These are phyloP conservation scores for Phialocephala sp. DNA, from an alignment of 2,329 filamentous ascomycete genomes.

Conservation along the genomic window DNA sequence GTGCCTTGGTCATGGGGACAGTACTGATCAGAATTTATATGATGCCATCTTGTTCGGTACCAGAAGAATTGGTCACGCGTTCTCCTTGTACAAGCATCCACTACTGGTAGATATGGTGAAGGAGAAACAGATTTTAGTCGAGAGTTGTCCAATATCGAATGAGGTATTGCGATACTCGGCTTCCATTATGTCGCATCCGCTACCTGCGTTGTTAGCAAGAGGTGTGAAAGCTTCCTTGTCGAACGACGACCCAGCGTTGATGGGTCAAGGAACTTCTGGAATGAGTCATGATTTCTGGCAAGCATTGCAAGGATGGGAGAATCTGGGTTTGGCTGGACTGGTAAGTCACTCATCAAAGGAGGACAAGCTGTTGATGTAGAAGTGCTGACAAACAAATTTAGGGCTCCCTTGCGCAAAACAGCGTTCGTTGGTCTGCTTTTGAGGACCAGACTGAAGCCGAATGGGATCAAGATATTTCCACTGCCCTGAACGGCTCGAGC, in stretches of 20 bases:
- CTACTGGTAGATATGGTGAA: slow-evolving; percentile 84
- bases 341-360: slow-evolving; percentile 55
- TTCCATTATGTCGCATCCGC: slow-evolving; percentile 75
- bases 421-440: slow-evolving; percentile 83
- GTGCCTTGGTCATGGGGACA: slow-evolving; percentile 76
- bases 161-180: slow-evolving; percentile 81
- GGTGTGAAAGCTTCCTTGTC: slow-evolving; percentile 83
- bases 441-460: slow-evolving; percentile 76
- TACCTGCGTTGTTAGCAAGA: slow-evolving; percentile 80
- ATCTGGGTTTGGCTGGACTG: slow-evolving; percentile 82
- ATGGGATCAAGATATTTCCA: slow-evolving; percentile 73
- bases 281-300: slow-evolving; percentile 94
- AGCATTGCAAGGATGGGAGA: slow-evolving; percentile 85
- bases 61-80: slow-evolving; percentile 84
- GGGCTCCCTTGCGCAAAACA: slow-evolving; percentile 77
- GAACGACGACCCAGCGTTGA: slow-evolving; percentile 87
- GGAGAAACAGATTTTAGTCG: slow-evolving; percentile 81
- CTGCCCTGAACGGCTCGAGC: slow-evolving; percentile 72
- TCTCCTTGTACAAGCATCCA: slow-evolving; percentile 87
- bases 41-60: slow-evolving; percentile 85
- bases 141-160: slow-evolving; percentile 88
- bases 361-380: background rate
- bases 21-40: slow-evolving; percentile 79
- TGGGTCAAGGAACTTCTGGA: slow-evolving; percentile 81
- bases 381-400: slow-evolving; percentile 18